phyloP scores from a whole-genome alignment of 2,329 filamentous ascomycete genomes.

The Neofusicoccum kwambonambiense region DNA sequence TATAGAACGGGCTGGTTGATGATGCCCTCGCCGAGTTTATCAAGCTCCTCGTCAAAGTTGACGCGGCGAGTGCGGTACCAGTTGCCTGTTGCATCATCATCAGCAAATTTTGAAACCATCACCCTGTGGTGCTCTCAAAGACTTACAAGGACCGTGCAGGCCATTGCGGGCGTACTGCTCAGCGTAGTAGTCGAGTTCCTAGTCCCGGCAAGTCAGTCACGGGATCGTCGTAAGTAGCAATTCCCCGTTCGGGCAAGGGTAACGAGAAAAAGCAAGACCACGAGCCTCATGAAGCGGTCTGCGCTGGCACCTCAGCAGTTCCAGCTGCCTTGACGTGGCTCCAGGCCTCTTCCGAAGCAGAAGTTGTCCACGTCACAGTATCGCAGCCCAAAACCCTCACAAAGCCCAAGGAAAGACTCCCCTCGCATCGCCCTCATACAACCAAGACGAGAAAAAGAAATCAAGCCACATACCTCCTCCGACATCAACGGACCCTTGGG shows the following conservation, averaged over 20 bases:
- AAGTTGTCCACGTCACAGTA: too few relatives aligned
- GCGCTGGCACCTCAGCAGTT: too few relatives aligned
- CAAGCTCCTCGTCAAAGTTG: slow-evolving; percentile 74
- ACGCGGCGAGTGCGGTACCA: slow-evolving; percentile 78
- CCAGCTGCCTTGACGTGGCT: too few relatives aligned
- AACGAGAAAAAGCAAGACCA: too few relatives aligned
- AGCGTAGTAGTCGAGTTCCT: slow-evolving; percentile 75
- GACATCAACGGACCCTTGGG: slow-evolving; percentile 59
- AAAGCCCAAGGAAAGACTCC: too few relatives aligned
- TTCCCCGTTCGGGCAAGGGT: not conserved
- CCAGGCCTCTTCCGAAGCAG: too few relatives aligned
- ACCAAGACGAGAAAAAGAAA: not conserved
- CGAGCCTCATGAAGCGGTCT: too few relatives aligned
- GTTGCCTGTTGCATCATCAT: slow-evolving; percentile 55
- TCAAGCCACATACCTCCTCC: slow-evolving; percentile 50
- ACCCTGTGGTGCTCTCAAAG: not conserved
- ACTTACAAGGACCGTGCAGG: slow-evolving; percentile 65
- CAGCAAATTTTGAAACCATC: not conserved
- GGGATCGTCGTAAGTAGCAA: too few relatives aligned
- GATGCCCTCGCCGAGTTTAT: slow-evolving; percentile 33
- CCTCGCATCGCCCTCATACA: too few relatives aligned
- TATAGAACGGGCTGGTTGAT: slow-evolving; percentile 63
- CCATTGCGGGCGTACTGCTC: slow-evolving; percentile 69
- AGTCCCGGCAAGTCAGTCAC: not conserved
- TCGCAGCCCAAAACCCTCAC: too few relatives aligned